Evolutionary conservation across 192 early-diverging fungal genomes (phyloP).

Genomic region (Chytriomyces hyalinus): DNA sequence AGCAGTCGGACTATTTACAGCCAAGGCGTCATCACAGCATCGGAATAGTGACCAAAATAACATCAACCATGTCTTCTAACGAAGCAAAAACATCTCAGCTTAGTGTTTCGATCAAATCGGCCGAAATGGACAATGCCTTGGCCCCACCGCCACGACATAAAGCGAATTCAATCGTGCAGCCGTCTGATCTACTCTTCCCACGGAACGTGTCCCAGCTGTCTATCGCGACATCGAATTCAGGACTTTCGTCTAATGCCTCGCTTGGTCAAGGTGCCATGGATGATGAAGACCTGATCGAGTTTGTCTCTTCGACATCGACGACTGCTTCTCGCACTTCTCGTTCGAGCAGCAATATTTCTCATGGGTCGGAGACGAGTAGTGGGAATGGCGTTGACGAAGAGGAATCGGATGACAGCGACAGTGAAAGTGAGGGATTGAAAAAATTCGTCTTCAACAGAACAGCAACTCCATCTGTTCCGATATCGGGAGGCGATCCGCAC

Average conservation of each 20-base stretch:
- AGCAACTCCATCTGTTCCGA: background rate
- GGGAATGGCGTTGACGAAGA: constrained; percentile 23
- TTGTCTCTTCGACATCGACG: background rate
- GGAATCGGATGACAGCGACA: constrained; percentile 11
- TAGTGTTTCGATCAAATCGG: background rate
- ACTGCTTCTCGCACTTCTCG: background rate
- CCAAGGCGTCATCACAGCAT: background rate
- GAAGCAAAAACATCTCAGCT: background rate
- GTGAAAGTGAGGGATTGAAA: constrained; percentile 28
- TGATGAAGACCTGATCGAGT: constrained; percentile 19
- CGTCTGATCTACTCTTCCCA: background rate
- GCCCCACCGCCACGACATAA: background rate
- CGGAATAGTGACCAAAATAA: background rate
- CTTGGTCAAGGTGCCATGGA: background rate
- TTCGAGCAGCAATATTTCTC: too few species aligned
- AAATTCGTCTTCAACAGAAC: constrained; percentile 9
- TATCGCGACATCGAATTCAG: background rate
- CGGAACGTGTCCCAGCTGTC: background rate
- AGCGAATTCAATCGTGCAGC: background rate
- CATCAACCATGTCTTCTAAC: too few species aligned
- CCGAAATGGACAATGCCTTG: background rate
- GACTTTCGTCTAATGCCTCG: background rate
- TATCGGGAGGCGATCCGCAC: background rate
- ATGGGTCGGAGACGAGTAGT: background rate
- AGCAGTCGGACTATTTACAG: background rate